phyloP scores from a whole-genome alignment of 371 early-diverging fungal species.

The Saksenaea oblongispora region DNA sequence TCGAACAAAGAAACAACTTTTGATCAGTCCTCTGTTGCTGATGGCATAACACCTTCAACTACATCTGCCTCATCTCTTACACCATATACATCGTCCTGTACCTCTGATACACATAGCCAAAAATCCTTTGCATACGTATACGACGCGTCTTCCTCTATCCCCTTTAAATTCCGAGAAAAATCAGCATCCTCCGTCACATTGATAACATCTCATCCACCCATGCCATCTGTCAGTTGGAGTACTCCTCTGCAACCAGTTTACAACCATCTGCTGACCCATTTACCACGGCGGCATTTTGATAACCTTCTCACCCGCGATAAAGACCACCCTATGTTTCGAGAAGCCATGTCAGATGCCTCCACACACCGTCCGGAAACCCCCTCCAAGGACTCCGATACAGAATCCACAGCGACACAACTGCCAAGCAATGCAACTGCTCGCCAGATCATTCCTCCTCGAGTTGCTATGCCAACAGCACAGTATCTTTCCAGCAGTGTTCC shows the following conservation, averaged over 20 bases:
- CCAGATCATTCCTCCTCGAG: neutral
- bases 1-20: neutral
- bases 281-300: constrained; percentile 10
- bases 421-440: constrained; percentile 6
- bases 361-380: neutral
- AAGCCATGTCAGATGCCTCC: constrained; percentile 1
- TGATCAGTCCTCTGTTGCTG: constrained; percentile 6
- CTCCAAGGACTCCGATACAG: neutral
- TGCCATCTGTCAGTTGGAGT: constrained; percentile 37
- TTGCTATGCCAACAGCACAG: neutral
- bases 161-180: constrained; percentile 45
- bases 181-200: constrained; percentile 36
- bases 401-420: neutral
- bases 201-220: constrained; percentile 25
- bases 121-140: constrained; percentile 41
- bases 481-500: constrained; percentile 39
- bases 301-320: constrained; percentile 1
- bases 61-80: constrained; percentile 24
- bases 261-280: constrained; percentile 12
- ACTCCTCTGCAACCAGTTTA: constrained; percentile 25
- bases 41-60: neutral
- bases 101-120: constrained; percentile 26
- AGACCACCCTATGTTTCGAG: neutral
- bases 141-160: constrained; percentile 32
- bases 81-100: constrained; percentile 15